Conservation (phyloP, 768 basidiomycete genomes). For the Russula emetica region DNA sequence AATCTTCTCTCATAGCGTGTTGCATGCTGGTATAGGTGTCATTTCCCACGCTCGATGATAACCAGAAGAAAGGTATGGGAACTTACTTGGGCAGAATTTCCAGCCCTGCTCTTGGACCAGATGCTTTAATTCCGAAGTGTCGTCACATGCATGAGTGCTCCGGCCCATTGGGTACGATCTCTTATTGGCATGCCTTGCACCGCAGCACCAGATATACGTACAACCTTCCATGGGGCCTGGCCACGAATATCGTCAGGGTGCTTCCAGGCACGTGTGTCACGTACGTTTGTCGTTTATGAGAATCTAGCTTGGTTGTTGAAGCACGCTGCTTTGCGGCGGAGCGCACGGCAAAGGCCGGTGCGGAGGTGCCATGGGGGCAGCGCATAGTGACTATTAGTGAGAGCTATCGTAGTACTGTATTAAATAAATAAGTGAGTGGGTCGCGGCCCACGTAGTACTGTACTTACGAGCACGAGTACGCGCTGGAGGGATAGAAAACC, state of each 20-base stretch:
- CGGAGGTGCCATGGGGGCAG: neutral
- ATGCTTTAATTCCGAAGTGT: constrained; percentile 33
- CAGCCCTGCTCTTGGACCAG: constrained; percentile 34
- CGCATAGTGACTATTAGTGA: no score
- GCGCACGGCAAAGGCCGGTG: neutral
- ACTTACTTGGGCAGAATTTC: constrained; percentile 35
- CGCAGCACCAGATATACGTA: constrained; percentile 33
- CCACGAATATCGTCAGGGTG: constrained; percentile 89
- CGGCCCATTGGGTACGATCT: constrained; percentile 28
- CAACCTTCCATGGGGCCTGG: constrained; percentile 55
- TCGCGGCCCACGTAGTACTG: neutral
- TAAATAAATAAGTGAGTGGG: neutral
- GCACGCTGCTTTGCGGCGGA: constrained; percentile 53
- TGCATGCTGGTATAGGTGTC: constrained; percentile 37
- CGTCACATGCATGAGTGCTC: constrained; percentile 36
- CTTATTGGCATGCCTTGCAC: constrained; percentile 35
- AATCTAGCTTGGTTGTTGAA: constrained; percentile 81
- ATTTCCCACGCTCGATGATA: neutral
- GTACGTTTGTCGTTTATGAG: constrained; percentile 96
- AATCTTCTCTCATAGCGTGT: constrained; percentile 48
- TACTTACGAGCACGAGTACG: neutral
- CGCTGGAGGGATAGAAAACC: neutral
- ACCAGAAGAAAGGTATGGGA: neutral
- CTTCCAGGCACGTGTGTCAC: constrained; percentile 97
- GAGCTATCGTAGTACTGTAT: no score